Percentiles rank a stretch among this genome's conserved stretches.
These are phyloP conservation scores for Wickerhamiella spandovensis DNA, from an alignment of 805 yeast genomes.

Conservation along the genomic window DNA sequence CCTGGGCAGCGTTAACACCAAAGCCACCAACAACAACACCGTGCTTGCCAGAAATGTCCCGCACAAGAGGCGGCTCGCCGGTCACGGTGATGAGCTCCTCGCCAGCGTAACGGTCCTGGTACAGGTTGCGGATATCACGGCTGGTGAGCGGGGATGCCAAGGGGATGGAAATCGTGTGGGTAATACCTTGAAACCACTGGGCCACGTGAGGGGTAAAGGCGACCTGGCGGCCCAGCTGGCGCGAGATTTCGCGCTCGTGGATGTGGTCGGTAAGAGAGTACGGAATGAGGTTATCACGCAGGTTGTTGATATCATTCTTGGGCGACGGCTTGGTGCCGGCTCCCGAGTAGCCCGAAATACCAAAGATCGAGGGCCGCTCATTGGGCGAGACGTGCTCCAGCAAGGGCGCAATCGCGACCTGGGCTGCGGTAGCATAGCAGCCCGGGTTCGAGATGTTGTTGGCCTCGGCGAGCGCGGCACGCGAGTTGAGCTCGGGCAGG, in stretches of 20 bases:
- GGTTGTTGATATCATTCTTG: conserved; percentile 68
- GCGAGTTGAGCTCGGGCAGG: conserved; percentile 75
- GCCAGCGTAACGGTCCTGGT: conserved; percentile 75
- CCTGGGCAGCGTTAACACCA: conserved; percentile 76
- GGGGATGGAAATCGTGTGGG: conserved; percentile 85
- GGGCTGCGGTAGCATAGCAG: conserved; percentile 98
- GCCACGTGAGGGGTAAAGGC: conserved; percentile 97
- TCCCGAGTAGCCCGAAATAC: conserved; percentile 97
- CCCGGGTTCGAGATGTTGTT: conserved; percentile 91
- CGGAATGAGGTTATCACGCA: conserved; percentile 79
- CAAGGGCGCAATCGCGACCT: conserved; percentile 80
- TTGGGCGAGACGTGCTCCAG: conserved; percentile 37
- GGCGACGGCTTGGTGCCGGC: conserved; percentile 99
- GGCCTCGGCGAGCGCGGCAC: conserved; percentile 55
- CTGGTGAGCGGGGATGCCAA: conserved; percentile 50
- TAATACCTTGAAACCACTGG: conserved; percentile 97
- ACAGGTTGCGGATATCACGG: conserved; percentile 71
- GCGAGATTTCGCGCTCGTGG: conserved; percentile 87
- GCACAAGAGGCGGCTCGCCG: conserved; percentile 89
- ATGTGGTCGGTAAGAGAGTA: conserved; percentile 93
- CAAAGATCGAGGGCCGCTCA: conserved; percentile 77
- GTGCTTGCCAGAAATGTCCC: conserved; percentile 83
- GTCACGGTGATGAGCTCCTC: conserved; percentile 75
- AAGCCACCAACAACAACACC: conserved; percentile 94
- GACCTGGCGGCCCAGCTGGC: conserved; percentile 61